These are phyloP conservation scores for Neurospora sp. DNA, from an alignment of 495 filamentous ascomycete genomes.

Conservation along the genomic window DNA sequence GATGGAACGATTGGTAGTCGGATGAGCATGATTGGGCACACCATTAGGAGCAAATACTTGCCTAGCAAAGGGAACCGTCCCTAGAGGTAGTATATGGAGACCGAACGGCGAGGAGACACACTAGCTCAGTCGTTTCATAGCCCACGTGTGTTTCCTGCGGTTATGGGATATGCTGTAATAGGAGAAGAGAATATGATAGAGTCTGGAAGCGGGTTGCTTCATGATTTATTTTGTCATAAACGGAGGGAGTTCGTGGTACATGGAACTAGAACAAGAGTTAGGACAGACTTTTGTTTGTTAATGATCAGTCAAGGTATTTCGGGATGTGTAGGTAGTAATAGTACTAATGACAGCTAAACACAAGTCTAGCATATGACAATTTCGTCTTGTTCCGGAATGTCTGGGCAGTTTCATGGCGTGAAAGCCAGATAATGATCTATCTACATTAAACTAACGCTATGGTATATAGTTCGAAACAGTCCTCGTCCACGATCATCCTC, in stretches of 20 bases:
- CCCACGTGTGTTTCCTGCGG: not conserved
- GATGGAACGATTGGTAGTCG: constrained; percentile 63
- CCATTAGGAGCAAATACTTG: constrained; percentile 44
- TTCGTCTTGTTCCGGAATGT: not conserved
- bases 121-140: not conserved
- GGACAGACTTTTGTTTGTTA: not conserved
- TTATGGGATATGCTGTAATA: not conserved
- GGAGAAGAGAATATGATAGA: not conserved
- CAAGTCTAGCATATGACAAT: not conserved
- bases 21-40: constrained; percentile 70
- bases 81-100: not conserved
- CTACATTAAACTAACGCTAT: not conserved
- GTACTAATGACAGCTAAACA: not conserved
- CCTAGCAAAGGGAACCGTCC: constrained; percentile 9
- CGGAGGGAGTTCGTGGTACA: not conserved
- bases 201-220: not conserved
- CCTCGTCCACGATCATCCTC: not conserved
- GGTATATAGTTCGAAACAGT: not conserved
- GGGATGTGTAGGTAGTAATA: not conserved
- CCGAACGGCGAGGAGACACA: not conserved
- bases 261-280: not conserved
- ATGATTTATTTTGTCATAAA: not conserved
- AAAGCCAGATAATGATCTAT: not conserved
- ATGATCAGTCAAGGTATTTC: not conserved
- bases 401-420: not conserved